Conservation (phyloP, 2,329 filamentous ascomycete genomes). For the Coleophoma eucalyptorum region DNA sequence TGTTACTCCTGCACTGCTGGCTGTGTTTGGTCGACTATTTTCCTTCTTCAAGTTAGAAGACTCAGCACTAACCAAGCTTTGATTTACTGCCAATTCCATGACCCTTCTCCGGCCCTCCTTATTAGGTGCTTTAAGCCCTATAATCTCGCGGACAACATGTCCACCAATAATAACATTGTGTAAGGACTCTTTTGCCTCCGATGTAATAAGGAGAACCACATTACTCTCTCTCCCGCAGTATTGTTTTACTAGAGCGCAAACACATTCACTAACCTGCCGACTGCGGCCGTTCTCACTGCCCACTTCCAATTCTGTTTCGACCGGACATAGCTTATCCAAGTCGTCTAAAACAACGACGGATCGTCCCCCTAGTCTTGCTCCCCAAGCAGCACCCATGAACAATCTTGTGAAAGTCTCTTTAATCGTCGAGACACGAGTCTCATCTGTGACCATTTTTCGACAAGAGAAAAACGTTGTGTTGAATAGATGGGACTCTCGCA, state of each 20-base stretch:
- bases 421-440: conserved; percentile 83
- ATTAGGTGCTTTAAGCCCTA: conserved; percentile 84
- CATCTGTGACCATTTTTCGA: conserved; percentile 82
- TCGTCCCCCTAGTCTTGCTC: conserved; percentile 78
- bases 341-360: conserved; percentile 88
- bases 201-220: conserved; percentile 84
- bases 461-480: conserved; percentile 86
- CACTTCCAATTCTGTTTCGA: conserved; percentile 90
- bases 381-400: conserved; percentile 90
- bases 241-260: conserved; percentile 78
- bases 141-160: conserved; percentile 87
- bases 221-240: conserved; percentile 77
- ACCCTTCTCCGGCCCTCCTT: conserved; percentile 85
- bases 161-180: conserved; percentile 89
- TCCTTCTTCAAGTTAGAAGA: conserved; percentile 33
- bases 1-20: conserved; percentile 48
- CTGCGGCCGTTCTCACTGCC: conserved; percentile 92
- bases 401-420: conserved; percentile 82
- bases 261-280: conserved; percentile 84
- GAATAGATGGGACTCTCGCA: conserved; percentile 72
- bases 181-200: conserved; percentile 87
- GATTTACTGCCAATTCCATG: conserved; percentile 71
- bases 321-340: conserved; percentile 86
- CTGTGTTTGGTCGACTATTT: conserved; percentile 48
- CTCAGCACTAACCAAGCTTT: conserved; percentile 38